These are phyloP conservation scores for Hordeum vulgare DNA, from an alignment of 176 grass and related monocot genomes.

Conservation along the genomic window MorexV3_pseudomolecules_assembly NC_058521.1:19021452-19021951, in stretches of 20 bases:
- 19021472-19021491: no score
- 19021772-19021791: not conserved
- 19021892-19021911: not conserved
- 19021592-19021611: not conserved
- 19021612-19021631: not conserved
- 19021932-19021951: not conserved
- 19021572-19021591: not conserved
- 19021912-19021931: slow-evolving; percentile 20
- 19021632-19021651: not conserved
- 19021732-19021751: not conserved
- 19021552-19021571: no score
- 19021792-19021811: slow-evolving; percentile 20
- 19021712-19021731: not conserved
- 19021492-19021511: no score
- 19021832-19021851: not conserved
- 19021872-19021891: slow-evolving; percentile 20
- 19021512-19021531: not conserved
- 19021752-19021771: not conserved
- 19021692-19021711: not conserved
- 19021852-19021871: not conserved
- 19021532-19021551: not conserved
- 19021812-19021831: not conserved
- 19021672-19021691: not conserved
- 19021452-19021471: no score
- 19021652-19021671: slow-evolving; percentile 9